These are phyloP conservation scores for Friedmanniomyces endolithicus DNA, from an alignment of 495 filamentous ascomycete species.

Conservation along the genomic window DNA sequence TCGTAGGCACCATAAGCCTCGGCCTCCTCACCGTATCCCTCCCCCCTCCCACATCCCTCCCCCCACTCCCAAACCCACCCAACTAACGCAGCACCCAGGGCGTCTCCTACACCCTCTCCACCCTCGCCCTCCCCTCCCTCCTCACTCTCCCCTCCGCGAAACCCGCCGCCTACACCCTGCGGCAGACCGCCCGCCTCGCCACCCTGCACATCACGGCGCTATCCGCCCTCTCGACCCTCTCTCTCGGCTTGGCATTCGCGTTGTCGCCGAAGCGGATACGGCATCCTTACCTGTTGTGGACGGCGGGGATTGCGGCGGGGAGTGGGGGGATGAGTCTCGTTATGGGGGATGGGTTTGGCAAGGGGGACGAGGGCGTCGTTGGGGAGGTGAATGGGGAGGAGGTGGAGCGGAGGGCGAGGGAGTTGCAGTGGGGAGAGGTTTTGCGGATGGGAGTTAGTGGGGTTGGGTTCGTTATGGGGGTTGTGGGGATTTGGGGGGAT, in stretches of 20 bases:
- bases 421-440: slow-evolving; percentile 48
- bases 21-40: slow-evolving; percentile 78
- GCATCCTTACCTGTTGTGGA: slow-evolving; percentile 82
- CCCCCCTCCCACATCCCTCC: slow-evolving; percentile 1
- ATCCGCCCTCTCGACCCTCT: slow-evolving; percentile 44
- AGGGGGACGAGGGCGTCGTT: slow-evolving; percentile 14
- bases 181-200: slow-evolving; percentile 46
- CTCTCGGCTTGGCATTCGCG: slow-evolving; percentile 58
- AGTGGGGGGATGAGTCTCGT: slow-evolving; percentile 43
- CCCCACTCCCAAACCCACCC: too few relatives aligned
- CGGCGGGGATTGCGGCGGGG: slow-evolving; percentile 42
- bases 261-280: slow-evolving; percentile 56
- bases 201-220: slow-evolving; percentile 49
- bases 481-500: slow-evolving; percentile 87
- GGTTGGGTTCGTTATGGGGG: slow-evolving; percentile 56
- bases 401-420: slow-evolving; percentile 56
- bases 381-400: slow-evolving; percentile 64
- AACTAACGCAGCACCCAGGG: slow-evolving; percentile 42
- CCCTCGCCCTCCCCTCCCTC: slow-evolving; percentile 62
- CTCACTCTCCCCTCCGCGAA: slow-evolving; percentile 61
- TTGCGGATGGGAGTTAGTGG: slow-evolving; percentile 49
- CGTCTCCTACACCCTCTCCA: slow-evolving; percentile 65
- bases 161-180: slow-evolving; percentile 51
- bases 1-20: slow-evolving; percentile 76
- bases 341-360: slow-evolving; percentile 38